Conservation (phyloP, 2,329 filamentous ascomycete species). For the Fusarium decemcellulare region DNA sequence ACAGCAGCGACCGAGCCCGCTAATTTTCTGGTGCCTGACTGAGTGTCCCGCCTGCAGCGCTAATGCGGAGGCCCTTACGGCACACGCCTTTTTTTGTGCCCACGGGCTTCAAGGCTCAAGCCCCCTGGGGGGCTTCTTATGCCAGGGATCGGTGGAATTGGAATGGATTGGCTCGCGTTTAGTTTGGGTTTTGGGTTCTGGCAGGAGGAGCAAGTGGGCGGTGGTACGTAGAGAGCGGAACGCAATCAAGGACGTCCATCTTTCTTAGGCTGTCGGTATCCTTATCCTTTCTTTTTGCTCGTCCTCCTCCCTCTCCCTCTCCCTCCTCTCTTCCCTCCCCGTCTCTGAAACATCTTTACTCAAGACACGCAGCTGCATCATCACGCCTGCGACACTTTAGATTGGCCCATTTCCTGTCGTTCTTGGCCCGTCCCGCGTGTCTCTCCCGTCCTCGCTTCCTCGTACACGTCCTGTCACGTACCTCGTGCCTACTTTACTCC, state of each 20-base stretch:
- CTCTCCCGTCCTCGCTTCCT: background rate
- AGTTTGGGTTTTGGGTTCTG: conserved; percentile 17
- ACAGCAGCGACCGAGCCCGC: conserved; percentile 32
- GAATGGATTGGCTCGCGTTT: conserved; percentile 32
- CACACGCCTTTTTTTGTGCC: background rate
- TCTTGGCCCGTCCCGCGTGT: conserved; percentile 7
- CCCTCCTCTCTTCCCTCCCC: conserved; percentile 2
- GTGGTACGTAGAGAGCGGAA: background rate
- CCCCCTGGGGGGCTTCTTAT: conserved; percentile 15
- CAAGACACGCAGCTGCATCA: conserved; percentile 7
- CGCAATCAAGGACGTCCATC: background rate
- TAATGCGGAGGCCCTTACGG: conserved; percentile 38
- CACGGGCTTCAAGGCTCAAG: background rate
- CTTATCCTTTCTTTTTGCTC: background rate
- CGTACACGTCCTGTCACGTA: conserved; percentile 11
- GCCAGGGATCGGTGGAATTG: conserved; percentile 32
- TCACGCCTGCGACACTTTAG: conserved; percentile 11
- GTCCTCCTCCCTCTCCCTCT: background rate
- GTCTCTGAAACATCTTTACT: background rate
- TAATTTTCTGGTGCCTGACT: conserved; percentile 38
- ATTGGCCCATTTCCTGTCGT: conserved; percentile 8
- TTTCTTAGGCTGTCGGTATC: background rate
- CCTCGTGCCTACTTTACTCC: conserved; percentile 10
- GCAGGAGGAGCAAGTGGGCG: conserved; percentile 20
- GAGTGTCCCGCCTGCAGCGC: conserved; percentile 26